phyloP scores from a whole-genome alignment of 1,284 basidiomycete species.

The Boletus mariae region DNA sequence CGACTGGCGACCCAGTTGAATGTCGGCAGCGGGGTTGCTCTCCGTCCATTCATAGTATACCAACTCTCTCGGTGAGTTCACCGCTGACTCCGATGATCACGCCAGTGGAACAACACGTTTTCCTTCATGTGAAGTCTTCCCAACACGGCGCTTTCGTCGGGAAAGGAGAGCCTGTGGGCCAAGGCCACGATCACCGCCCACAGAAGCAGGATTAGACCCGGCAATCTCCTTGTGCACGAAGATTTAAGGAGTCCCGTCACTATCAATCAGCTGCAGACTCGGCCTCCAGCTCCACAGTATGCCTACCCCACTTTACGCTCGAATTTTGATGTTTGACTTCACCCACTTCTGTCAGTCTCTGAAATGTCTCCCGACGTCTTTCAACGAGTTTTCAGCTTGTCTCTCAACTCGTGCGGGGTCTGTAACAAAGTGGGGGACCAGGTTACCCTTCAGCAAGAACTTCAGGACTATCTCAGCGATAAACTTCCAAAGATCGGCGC shows the following conservation, averaged over 20 bases:
- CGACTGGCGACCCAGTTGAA: too few relatives aligned
- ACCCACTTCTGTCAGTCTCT: background rate
- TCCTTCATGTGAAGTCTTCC: too few relatives aligned
- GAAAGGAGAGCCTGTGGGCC: too few relatives aligned
- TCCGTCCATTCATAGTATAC: too few relatives aligned
- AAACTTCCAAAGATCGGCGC: background rate
- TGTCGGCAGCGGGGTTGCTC: too few relatives aligned
- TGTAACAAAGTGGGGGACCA: background rate
- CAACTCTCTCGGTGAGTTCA: too few relatives aligned
- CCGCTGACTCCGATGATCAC: too few relatives aligned
- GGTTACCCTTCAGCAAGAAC: background rate
- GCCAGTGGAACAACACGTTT: too few relatives aligned
- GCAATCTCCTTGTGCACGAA: background rate
- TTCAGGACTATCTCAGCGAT: background rate
- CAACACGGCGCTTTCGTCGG: too few relatives aligned
- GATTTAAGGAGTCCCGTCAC: background rate
- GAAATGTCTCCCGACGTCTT: slow-evolving; percentile 18
- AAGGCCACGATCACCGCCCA: too few relatives aligned
- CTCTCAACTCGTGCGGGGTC: slow-evolving; percentile 3
- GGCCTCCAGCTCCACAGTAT: background rate
- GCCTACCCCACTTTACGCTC: background rate
- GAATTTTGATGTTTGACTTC: background rate
- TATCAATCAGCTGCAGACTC: background rate
- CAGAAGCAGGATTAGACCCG: too few relatives aligned
- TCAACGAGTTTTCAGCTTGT: slow-evolving; percentile 16